These are phyloP conservation scores for Monosporascus sp. DNA, from an alignment of 2,329 filamentous ascomycete species.

Conservation along the genomic window DNA sequence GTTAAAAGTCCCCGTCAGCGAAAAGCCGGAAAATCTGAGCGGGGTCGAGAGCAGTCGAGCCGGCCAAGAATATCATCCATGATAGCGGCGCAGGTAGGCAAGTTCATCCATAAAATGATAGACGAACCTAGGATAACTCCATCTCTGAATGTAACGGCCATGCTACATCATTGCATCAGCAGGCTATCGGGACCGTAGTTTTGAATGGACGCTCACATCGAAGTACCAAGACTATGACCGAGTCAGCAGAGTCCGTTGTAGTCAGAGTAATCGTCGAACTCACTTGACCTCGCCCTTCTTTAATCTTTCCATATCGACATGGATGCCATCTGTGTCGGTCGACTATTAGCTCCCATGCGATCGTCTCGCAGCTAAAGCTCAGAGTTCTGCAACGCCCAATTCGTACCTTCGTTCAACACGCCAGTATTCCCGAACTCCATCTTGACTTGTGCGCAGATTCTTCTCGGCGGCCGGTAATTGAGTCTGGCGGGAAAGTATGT, in stretches of 20 bases:
- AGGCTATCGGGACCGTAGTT: neutral
- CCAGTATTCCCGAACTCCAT: conserved; percentile 64
- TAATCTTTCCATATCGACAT: conserved; percentile 96
- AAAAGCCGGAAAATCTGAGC: too few relatives aligned
- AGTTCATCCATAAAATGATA: neutral
- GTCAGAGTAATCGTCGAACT: conserved; percentile 31
- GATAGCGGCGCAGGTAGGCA: too few relatives aligned
- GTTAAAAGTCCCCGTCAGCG: too few relatives aligned
- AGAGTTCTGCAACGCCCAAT: conserved; percentile 7
- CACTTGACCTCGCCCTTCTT: conserved; percentile 99
- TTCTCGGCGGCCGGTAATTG: neutral
- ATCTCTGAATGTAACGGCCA: conserved; percentile 99
- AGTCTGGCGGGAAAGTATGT: neutral
- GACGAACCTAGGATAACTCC: conserved; percentile 81
- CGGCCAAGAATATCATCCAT: neutral
- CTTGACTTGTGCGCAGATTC: conserved; percentile 10
- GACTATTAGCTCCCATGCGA: conserved; percentile 17
- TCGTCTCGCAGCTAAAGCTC: conserved; percentile 15
- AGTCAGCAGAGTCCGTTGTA: conserved; percentile 27
- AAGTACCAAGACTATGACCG: conserved; percentile 76
- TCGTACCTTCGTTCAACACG: conserved; percentile 58
- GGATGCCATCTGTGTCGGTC: conserved; percentile 78
- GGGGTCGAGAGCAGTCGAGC: neutral
- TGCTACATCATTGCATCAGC: conserved; percentile 48
- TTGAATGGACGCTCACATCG: conserved; percentile 63